Evolutionary conservation across 768 basidiomycete genomes (phyloP), one percentile per base, ranked within the genome.

Genomic region (Pseudohyphozyma bogoriensis): DNA sequence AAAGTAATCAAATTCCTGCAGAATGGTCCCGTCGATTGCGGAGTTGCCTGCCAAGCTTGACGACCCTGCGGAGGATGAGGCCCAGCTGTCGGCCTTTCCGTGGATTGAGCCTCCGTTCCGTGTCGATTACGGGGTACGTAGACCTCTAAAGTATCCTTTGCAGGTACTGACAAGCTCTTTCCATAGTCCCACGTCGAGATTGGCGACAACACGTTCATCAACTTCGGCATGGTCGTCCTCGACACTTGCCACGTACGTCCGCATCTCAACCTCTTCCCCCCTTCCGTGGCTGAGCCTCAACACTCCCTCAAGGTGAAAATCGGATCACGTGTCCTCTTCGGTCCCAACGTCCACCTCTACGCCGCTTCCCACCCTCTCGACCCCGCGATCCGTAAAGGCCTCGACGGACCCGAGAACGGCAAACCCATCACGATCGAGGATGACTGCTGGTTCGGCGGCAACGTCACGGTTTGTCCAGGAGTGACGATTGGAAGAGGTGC

Each of bases 391-490:
- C 66, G 74, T 9, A 70, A 70, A 49, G 72, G 74, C 8, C 60
- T 65, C 5, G 42, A 66, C 22, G 73, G 72, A 1, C 65, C 66
- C 33, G 74, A 76, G 64, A 67, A 61, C 57, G 71, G 73, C 22
- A 67, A 66, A 35, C 68, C 72, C 18, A 70, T 76, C 44, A 52
- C 33, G 2, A 73, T 76, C 26, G 75, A 71, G 9, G 63, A 72
- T 18, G 75, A 77, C 58, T 72, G 71, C 60, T 76, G 76, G 76
- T 67, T 76, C 29, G 74, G 74, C 0, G 75, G 71, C 0, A 62
- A 64, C 18, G 74, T 69, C 0, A 68, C 35, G 18, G 56, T 76
- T 28, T 47, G 69, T 3, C 67, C 71, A 3, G 71, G 72, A 4
- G 72, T 75, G 3, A 73, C 62, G 26, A 72, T 76, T 16, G 75